Conservation (phyloP, 2,329 filamentous ascomycete genomes). For the Alternaria postmessia region DNA sequence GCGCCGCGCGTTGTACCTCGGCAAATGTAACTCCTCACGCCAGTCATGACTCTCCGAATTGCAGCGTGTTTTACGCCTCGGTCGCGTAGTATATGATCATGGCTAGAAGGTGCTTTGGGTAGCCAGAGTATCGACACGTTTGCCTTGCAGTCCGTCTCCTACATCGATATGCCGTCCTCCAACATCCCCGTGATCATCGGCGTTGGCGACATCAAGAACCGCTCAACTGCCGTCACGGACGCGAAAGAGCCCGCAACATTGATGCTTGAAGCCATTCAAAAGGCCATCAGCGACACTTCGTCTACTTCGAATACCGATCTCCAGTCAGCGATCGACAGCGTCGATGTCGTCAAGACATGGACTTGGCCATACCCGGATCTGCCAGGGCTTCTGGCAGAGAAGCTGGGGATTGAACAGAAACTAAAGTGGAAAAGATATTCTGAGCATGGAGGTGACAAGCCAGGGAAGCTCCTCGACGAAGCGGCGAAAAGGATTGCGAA, state of each 20-base stretch:
- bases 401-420: slow-evolving; percentile 56
- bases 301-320: slow-evolving; percentile 48
- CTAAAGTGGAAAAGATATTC: slow-evolving; percentile 61
- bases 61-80: neutral
- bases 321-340: slow-evolving; percentile 62
- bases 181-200: slow-evolving; percentile 66
- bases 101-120: neutral
- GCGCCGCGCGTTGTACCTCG: slow-evolving; percentile 10
- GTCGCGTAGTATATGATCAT: neutral
- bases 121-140: neutral
- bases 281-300: slow-evolving; percentile 61
- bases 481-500: slow-evolving; percentile 65
- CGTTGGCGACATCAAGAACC: slow-evolving; percentile 69
- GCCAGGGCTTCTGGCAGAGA: slow-evolving; percentile 61
- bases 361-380: slow-evolving; percentile 71
- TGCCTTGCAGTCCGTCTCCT: neutral
- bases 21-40: slow-evolving; percentile 10
- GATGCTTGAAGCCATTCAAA: slow-evolving; percentile 64
- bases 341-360: slow-evolving; percentile 69
- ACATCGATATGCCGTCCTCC: neutral
- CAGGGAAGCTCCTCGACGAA: slow-evolving; percentile 69
- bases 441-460: slow-evolving; percentile 70
- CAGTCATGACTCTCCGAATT: slow-evolving; percentile 18
- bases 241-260: slow-evolving; percentile 67
- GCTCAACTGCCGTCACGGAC: slow-evolving; percentile 59